Evolutionary conservation across 352 stramenopile genomes (phyloP).

Genomic region (Globisporangium parvum): DNA sequence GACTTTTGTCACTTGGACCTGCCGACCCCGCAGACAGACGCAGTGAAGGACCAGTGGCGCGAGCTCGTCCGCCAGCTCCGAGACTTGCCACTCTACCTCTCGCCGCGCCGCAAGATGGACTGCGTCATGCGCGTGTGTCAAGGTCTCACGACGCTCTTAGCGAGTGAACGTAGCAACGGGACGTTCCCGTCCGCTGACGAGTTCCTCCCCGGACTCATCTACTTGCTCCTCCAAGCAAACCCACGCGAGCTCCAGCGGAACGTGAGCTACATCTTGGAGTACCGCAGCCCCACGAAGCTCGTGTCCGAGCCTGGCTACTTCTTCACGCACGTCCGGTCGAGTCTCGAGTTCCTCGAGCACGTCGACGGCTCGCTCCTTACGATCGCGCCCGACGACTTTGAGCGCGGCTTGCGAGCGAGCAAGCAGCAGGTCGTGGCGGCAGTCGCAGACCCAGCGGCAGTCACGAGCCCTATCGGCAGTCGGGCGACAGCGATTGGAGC

Average conservation of each 20-base stretch:
- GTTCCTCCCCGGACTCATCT: slow-evolving; percentile 90
- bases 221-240: slow-evolving; percentile 83
- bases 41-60: slow-evolving; percentile 33
- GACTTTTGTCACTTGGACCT: slow-evolving; percentile 84
- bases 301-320: slow-evolving; percentile 90
- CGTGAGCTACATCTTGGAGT: slow-evolving; percentile 85
- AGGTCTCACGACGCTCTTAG: slow-evolving; percentile 63
- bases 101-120: slow-evolving; percentile 85
- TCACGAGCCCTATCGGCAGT: background rate
- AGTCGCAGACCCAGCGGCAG: background rate
- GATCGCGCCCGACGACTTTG: slow-evolving; percentile 71
- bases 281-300: slow-evolving; percentile 57
- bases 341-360: slow-evolving; percentile 73
- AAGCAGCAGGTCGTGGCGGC: slow-evolving; percentile 28
- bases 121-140: slow-evolving; percentile 69
- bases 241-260: slow-evolving; percentile 78
- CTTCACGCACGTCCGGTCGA: slow-evolving; percentile 88
- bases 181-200: slow-evolving; percentile 86
- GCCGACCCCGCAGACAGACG: slow-evolving; percentile 27
- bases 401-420: slow-evolving; percentile 37
- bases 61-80: slow-evolving; percentile 38
- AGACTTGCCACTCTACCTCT: slow-evolving; percentile 39
- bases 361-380: slow-evolving; percentile 64
- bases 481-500: background rate
- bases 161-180: slow-evolving; percentile 25